These are phyloP conservation scores for Kodamaea plutei DNA, from an alignment of 1,139 yeast genomes.

Conservation along the genomic window DNA sequence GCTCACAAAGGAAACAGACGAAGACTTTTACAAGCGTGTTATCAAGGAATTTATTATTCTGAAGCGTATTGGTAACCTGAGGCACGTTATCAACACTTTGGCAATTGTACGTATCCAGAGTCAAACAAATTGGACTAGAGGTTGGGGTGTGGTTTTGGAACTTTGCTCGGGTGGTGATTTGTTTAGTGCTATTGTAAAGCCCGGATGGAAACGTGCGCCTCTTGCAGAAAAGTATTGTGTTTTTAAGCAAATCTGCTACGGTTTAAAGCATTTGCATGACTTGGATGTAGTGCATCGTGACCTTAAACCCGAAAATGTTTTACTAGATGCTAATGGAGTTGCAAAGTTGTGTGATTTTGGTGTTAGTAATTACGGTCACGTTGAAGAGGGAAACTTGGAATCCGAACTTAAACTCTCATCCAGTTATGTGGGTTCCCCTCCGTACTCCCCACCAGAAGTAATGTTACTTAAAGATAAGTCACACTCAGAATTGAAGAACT, in stretches of 20 bases:
- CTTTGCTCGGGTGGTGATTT: slow-evolving; percentile 56
- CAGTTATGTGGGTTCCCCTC: slow-evolving; percentile 71
- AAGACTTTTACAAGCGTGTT: slow-evolving; percentile 64
- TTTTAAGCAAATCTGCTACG: slow-evolving; percentile 56
- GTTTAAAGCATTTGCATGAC: slow-evolving; percentile 51
- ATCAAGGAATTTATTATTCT: slow-evolving; percentile 61
- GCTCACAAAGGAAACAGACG: slow-evolving; percentile 56
- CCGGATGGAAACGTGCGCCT: slow-evolving; percentile 46
- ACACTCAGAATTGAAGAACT: slow-evolving; percentile 31
- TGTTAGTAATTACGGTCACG: slow-evolving; percentile 62
- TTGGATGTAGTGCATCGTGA: slow-evolving; percentile 60
- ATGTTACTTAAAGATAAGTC: slow-evolving; percentile 47
- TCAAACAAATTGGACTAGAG: slow-evolving; percentile 50
- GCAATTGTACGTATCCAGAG: slow-evolving; percentile 58
- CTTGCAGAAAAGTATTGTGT: slow-evolving; percentile 53
- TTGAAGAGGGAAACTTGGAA: slow-evolving; percentile 47
- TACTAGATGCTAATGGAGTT: slow-evolving; percentile 53
- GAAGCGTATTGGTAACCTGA: slow-evolving; percentile 43
- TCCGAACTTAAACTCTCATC: slow-evolving; percentile 44
- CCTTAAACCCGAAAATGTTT: slow-evolving; percentile 62
- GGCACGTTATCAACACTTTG: slow-evolving; percentile 57
- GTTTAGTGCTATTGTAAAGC: slow-evolving; percentile 39
- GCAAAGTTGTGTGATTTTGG: slow-evolving; percentile 77
- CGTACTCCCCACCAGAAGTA: slow-evolving; percentile 77
- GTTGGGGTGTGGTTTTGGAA: slow-evolving; percentile 77